These are phyloP conservation scores for Sicyos baderoa DNA, from an alignment of 306 rosid genomes.

Conservation along the genomic window DNA sequence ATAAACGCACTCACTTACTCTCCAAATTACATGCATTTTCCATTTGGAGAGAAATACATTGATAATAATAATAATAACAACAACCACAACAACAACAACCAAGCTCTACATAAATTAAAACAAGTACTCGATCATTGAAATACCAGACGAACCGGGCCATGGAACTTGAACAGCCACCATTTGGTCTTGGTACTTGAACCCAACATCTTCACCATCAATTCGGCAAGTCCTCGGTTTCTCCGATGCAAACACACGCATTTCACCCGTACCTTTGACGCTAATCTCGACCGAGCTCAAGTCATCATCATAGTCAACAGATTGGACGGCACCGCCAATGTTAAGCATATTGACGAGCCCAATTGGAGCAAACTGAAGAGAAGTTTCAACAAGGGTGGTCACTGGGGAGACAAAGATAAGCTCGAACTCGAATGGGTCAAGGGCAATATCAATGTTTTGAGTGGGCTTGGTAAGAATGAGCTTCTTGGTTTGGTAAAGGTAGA, in stretches of 20 bases:
- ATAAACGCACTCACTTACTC: neutral
- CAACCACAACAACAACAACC: neutral
- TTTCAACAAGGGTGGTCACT: slow-evolving; percentile 32
- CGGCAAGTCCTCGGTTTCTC: slow-evolving; percentile 48
- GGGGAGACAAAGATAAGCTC: slow-evolving; percentile 78
- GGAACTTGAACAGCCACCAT: slow-evolving; percentile 68
- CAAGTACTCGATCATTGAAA: slow-evolving; percentile 46
- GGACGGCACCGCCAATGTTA: slow-evolving; percentile 77
- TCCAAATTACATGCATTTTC: neutral
- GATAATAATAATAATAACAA: neutral
- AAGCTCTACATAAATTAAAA: slow-evolving; percentile 12
- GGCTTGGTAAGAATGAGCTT: slow-evolving; percentile 47
- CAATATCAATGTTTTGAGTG: slow-evolving; percentile 39
- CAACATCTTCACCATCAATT: slow-evolving; percentile 44
- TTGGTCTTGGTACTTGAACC: slow-evolving; percentile 39
- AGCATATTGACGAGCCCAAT: slow-evolving; percentile 85
- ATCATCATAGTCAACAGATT: slow-evolving; percentile 39
- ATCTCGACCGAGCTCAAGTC: slow-evolving; percentile 30
- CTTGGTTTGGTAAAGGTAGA: slow-evolving; percentile 57
- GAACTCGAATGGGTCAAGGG: slow-evolving; percentile 77
- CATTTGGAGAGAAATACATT: slow-evolving; percentile 6
- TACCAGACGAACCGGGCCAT: slow-evolving; percentile 55
- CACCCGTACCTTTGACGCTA: slow-evolving; percentile 67
- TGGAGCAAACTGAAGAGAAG: slow-evolving; percentile 52
- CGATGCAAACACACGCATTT: slow-evolving; percentile 65